Conservation (phyloP, 306 rosid genomes). For the Fragaria nilgerrensis region DNA sequence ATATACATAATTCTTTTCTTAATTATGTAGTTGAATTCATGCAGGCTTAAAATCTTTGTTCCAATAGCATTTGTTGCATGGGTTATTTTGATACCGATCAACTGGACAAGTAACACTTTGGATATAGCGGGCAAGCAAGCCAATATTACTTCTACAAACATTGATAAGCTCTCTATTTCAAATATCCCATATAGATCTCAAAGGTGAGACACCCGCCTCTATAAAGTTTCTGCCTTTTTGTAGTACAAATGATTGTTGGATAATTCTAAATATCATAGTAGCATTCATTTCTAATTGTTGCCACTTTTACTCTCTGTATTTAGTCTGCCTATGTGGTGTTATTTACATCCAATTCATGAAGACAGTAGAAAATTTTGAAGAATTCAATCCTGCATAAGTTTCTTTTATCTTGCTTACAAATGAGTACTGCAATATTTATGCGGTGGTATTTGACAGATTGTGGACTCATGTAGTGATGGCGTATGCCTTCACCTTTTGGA, state of each 20-base stretch:
- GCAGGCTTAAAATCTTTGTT: constrained; percentile 90
- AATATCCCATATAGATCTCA: constrained; percentile 50
- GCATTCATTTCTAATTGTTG: not conserved
- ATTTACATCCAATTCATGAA: not conserved
- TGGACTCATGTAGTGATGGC: constrained; percentile 83
- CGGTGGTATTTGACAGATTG: constrained; percentile 46
- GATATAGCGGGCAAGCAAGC: constrained; percentile 4
- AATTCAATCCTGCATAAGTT: not conserved
- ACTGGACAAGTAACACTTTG: constrained; percentile 50
- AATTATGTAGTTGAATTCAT: constrained; percentile 16
- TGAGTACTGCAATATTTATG: constrained; percentile 10
- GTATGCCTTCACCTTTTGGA: constrained; percentile 83
- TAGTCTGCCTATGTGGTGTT: not conserved
- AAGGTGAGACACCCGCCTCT: constrained; percentile 47
- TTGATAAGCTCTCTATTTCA: constrained; percentile 84
- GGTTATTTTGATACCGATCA: constrained; percentile 81
- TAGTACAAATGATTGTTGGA: not conserved
- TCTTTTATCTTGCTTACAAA: not conserved
- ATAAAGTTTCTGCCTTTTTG: not conserved
- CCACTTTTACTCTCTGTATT: not conserved
- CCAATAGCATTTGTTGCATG: constrained; percentile 86
- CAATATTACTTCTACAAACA: constrained; percentile 76
- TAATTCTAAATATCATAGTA: too few relatives aligned
- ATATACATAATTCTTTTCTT: too few relatives aligned
- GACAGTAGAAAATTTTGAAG: not conserved